These are phyloP conservation scores for Soucietia sequanensis DNA, from an alignment of 805 yeast species.

Conservation along the genomic window DNA sequence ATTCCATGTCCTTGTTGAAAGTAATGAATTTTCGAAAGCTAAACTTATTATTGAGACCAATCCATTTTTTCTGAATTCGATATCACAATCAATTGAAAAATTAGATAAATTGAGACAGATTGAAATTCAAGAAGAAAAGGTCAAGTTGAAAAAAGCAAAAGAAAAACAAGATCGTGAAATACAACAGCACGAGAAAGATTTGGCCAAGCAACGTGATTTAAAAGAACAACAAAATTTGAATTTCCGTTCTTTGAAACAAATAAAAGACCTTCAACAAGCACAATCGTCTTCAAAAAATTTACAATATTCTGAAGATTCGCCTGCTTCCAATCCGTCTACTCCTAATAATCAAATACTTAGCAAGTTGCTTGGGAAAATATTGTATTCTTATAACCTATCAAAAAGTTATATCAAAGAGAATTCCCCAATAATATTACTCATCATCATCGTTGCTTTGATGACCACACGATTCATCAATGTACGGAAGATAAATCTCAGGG, in stretches of 20 bases:
- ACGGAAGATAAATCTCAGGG: constrained; percentile 25
- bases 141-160: constrained; percentile 14
- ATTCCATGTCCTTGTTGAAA: constrained; percentile 33
- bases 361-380: not conserved
- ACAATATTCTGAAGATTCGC: not conserved
- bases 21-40: constrained; percentile 27
- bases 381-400: constrained; percentile 11
- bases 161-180: constrained; percentile 19
- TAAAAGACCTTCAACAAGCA: constrained; percentile 13
- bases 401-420: constrained; percentile 25
- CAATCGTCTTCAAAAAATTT: not conserved
- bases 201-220: constrained; percentile 8
- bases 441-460: constrained; percentile 19
- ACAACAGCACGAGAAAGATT: constrained; percentile 8
- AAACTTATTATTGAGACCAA: constrained; percentile 23
- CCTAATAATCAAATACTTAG: not conserved
- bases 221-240: constrained; percentile 22
- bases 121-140: constrained; percentile 10
- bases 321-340: not conserved
- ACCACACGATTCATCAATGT: constrained; percentile 19
- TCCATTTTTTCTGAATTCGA: constrained; percentile 10
- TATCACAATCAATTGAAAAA: not conserved
- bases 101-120: constrained; percentile 6
- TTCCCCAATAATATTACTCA: constrained; percentile 24
- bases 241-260: constrained; percentile 30